phyloP scores from a whole-genome alignment of 306 rosid species.

The Comarum palustre region DNA sequence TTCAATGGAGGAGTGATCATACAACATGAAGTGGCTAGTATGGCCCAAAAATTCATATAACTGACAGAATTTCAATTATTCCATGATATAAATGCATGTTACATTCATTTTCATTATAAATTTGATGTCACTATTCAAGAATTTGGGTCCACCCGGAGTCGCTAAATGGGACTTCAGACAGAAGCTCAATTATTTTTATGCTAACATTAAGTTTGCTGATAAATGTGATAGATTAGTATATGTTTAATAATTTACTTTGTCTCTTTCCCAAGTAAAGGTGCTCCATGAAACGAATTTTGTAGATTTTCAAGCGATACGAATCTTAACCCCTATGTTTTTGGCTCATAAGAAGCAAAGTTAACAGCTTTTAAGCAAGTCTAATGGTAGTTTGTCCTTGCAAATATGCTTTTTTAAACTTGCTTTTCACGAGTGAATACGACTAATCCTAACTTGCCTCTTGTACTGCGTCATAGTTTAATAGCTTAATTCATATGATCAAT shows the following conservation, averaged over 20 bases:
- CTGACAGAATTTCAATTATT: background rate
- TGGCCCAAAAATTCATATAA: background rate
- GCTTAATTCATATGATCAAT: background rate
- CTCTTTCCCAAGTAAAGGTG: conserved; percentile 26
- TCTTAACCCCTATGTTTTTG: background rate
- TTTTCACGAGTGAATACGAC: background rate
- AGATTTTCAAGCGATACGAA: conserved; percentile 4
- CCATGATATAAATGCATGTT: background rate
- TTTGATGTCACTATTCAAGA: background rate
- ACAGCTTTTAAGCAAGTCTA: background rate
- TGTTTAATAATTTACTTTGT: conserved; percentile 5
- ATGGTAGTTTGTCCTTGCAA: background rate
- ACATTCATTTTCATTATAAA: background rate
- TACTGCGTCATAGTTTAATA: background rate
- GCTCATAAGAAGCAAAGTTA: background rate
- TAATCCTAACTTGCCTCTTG: background rate
- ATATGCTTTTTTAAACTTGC: background rate
- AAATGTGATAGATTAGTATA: background rate
- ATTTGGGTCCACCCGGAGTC: conserved; percentile 6
- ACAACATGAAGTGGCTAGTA: background rate
- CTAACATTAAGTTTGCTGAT: background rate
- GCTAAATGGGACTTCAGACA: background rate
- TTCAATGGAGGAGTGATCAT: background rate
- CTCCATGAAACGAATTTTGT: background rate
- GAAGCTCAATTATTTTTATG: background rate